Conservation (phyloP, 176 grass and related monocot genomes). For the Zoysia japonica region DNA sequence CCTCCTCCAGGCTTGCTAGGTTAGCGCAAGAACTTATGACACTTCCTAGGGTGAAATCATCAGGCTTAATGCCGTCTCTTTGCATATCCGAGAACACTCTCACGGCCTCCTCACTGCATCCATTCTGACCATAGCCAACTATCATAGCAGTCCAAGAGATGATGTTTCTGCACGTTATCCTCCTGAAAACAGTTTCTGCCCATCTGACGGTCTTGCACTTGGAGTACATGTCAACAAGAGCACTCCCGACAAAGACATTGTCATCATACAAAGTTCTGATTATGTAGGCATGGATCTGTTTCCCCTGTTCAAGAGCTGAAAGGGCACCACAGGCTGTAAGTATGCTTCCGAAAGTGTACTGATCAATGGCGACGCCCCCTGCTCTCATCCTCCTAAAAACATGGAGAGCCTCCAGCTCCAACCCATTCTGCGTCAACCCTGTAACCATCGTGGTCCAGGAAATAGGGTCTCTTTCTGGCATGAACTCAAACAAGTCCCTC, state of each 20-base stretch:
- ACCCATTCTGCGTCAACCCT: constrained; percentile 57
- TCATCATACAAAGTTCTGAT: constrained; percentile 58
- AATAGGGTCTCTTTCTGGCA: constrained; percentile 57
- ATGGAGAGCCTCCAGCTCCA: constrained; percentile 48
- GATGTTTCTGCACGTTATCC: constrained; percentile 56
- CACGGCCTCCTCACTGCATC: constrained; percentile 58
- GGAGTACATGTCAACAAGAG: constrained; percentile 71
- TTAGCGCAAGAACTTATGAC: constrained; percentile 67
- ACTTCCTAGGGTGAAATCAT: constrained; percentile 68
- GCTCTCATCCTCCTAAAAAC: constrained; percentile 60
- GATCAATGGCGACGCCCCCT: constrained; percentile 45
- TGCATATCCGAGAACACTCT: constrained; percentile 57
- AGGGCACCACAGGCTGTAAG: constrained; percentile 55
- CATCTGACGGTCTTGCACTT: constrained; percentile 52
- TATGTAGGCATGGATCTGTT: constrained; percentile 57
- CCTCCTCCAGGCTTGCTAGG: constrained; percentile 71
- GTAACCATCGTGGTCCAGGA: constrained; percentile 67
- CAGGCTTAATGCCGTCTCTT: constrained; percentile 48
- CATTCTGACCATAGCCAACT: constrained; percentile 68
- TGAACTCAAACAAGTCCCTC: constrained; percentile 33
- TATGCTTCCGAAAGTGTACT: constrained; percentile 67
- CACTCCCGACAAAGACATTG: constrained; percentile 56
- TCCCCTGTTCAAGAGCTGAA: constrained; percentile 51
- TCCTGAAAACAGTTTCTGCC: constrained; percentile 55
- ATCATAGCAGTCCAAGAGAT: constrained; percentile 70